A percentile compares a stretch with the other conserved stretches of the same genome.
phyloP scores from a whole-genome alignment of 2,329 filamentous ascomycete species.

The Pyrenochaeta sp. region DNA sequence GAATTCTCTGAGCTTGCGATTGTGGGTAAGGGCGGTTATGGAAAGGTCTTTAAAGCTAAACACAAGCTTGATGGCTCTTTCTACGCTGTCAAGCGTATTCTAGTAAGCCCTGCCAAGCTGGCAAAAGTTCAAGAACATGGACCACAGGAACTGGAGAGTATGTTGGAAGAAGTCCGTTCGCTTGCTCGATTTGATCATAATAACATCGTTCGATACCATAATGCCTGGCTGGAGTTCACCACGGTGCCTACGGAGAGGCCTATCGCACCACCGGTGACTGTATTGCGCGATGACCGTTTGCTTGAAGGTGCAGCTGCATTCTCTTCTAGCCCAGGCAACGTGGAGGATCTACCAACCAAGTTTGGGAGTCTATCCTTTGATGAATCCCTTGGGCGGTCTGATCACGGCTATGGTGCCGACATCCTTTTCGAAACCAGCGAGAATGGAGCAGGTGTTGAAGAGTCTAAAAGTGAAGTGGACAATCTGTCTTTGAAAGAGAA shows the following conservation, averaged over 20 bases:
- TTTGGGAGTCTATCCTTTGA: conserved; percentile 28
- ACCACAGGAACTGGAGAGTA: conserved; percentile 62
- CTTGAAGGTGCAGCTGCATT: conserved; percentile 30
- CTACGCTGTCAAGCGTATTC: conserved; percentile 74
- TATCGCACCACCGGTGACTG: conserved; percentile 6
- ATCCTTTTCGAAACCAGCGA: conserved; percentile 46
- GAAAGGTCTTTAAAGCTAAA: conserved; percentile 68
- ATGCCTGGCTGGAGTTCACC: conserved; percentile 68
- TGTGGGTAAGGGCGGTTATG: conserved; percentile 72
- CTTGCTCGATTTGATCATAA: conserved; percentile 69
- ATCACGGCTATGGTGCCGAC: conserved; percentile 24
- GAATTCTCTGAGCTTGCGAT: conserved; percentile 55
- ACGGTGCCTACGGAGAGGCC: conserved; percentile 22
- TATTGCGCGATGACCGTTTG: conserved; percentile 30
- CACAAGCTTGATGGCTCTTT: conserved; percentile 68
- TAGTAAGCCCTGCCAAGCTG: conserved; percentile 62
- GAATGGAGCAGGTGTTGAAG: conserved; percentile 18
- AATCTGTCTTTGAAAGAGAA: conserved; percentile 24
- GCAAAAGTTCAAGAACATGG: conserved; percentile 62
- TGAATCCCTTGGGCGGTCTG: conserved; percentile 19
- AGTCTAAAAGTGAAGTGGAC: conserved; percentile 15
- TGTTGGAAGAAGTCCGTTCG: conserved; percentile 68
- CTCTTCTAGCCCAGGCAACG: conserved; percentile 17
- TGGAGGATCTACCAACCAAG: conserved; percentile 18
- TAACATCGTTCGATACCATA: conserved; percentile 73